Evolutionary conservation across 164 flowering plant species (phyloP).

Genomic region (Vitis rotundifolia): DNA sequence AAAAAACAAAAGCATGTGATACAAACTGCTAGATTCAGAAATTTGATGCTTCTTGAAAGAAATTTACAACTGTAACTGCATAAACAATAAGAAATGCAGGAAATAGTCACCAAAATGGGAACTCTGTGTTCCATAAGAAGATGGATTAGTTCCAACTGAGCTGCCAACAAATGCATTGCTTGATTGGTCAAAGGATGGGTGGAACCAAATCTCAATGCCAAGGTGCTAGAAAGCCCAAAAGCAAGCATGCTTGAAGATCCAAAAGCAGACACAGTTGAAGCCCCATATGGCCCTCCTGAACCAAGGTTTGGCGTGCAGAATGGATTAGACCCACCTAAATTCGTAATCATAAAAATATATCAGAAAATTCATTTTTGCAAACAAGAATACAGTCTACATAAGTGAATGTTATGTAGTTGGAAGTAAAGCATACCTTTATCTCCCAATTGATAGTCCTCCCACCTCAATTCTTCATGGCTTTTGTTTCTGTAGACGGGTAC

Average conservation of each 20-base stretch:
- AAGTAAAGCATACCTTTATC: conserved; percentile 48
- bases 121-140: conserved; percentile 73
- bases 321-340: conserved; percentile 77
- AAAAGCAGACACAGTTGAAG: conserved; percentile 1
- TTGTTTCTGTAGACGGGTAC: conserved; percentile 92
- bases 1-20: not conserved
- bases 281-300: no score
- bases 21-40: not conserved
- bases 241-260: conserved; percentile 41
- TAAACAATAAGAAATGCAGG: not conserved
- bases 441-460: conserved; percentile 97
- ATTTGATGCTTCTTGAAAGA: not conserved
- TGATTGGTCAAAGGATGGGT: conserved; percentile 72
- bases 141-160: conserved; percentile 55
- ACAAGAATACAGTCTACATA: no score
- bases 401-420: no score
- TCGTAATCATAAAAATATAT: not conserved
- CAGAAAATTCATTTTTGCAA: no score
- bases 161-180: conserved; percentile 71
- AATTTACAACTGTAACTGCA: not conserved
- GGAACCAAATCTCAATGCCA: conserved; percentile 54
- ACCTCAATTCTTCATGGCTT: conserved; percentile 95
- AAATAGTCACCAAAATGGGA: conserved; percentile 53
- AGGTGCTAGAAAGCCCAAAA: conserved; percentile 54
- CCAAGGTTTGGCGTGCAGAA: no score